Evolutionary conservation across 768 basidiomycete genomes (phyloP).

Genomic region (Pleurotus tuoliensis): DNA sequence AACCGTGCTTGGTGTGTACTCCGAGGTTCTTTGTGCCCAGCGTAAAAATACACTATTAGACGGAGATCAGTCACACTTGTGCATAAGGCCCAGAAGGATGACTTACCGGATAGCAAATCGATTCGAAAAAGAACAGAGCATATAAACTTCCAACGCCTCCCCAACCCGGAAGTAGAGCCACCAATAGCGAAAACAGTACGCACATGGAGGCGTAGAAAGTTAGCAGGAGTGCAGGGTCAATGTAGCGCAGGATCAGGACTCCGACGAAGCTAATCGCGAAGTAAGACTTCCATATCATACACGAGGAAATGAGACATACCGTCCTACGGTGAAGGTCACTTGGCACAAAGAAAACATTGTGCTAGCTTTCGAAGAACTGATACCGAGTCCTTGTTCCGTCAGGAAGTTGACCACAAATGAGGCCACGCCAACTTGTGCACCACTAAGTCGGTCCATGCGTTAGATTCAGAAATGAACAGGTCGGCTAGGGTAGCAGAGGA

Average conservation of each 20-base stretch:
- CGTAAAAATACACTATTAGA: constrained; percentile 52
- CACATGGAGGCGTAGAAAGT: constrained; percentile 49
- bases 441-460: constrained; percentile 22
- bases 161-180: constrained; percentile 46
- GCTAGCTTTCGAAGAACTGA: constrained; percentile 49
- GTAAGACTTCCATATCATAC: neutral
- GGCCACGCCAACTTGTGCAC: constrained; percentile 65
- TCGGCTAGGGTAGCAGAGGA: constrained; percentile 5
- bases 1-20: constrained; percentile 55
- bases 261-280: constrained; percentile 46
- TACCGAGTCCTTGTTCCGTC: constrained; percentile 55
- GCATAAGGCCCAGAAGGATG: no score
- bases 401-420: constrained; percentile 69
- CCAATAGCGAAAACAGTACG: constrained; percentile 45
- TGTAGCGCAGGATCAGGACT: constrained; percentile 53
- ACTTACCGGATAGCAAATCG: constrained; percentile 65
- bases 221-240: constrained; percentile 65
- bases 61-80: neutral
- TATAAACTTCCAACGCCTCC: constrained; percentile 61
- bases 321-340: constrained; percentile 60
- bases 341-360: constrained; percentile 70
- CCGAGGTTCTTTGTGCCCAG: constrained; percentile 64
- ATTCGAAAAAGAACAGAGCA: constrained; percentile 70
- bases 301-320: constrained; percentile 28
- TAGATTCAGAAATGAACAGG: no score